Evolutionary conservation across 2,329 filamentous ascomycete genomes (phyloP).

Genomic region (Ciborinia camelliae): DNA sequence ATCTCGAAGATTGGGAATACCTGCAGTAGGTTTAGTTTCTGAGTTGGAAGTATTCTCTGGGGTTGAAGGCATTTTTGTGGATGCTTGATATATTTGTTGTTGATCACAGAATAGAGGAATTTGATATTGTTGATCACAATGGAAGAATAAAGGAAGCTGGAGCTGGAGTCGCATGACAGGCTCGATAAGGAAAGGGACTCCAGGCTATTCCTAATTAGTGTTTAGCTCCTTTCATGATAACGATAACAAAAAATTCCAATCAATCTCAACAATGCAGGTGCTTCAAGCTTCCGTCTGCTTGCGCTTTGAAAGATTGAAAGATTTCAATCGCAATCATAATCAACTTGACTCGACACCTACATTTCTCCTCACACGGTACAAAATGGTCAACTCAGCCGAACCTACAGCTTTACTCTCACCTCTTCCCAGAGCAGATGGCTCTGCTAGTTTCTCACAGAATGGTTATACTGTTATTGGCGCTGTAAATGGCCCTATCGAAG

Average conservation of each 20-base stretch:
- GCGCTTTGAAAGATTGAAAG: too few relatives aligned
- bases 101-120: neutral
- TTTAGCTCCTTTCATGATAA: conserved; percentile 16
- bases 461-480: conserved; percentile 80
- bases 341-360: neutral
- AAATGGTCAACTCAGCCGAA: conserved; percentile 43
- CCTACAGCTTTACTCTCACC: conserved; percentile 49
- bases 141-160: too few relatives aligned
- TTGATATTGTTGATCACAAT: too few relatives aligned
- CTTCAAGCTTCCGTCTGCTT: too few relatives aligned
- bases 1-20: conserved; percentile 51
- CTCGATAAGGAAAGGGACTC: neutral
- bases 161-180: neutral
- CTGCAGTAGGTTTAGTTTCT: conserved; percentile 21
- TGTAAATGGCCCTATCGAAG: conserved; percentile 91
- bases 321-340: conserved; percentile 1
- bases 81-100: conserved; percentile 17
- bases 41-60: conserved; percentile 19
- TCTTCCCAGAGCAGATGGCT: conserved; percentile 73
- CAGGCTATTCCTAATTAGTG: conserved; percentile 4
- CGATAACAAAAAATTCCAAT: conserved; percentile 18
- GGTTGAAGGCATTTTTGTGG: conserved; percentile 32
- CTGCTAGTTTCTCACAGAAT: conserved; percentile 69
- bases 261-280: neutral
- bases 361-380: neutral